Evolutionary conservation across 495 filamentous ascomycete species (phyloP), one percentile per base, ranked within the genome.

Genomic region (Neurospora sp.): DNA sequence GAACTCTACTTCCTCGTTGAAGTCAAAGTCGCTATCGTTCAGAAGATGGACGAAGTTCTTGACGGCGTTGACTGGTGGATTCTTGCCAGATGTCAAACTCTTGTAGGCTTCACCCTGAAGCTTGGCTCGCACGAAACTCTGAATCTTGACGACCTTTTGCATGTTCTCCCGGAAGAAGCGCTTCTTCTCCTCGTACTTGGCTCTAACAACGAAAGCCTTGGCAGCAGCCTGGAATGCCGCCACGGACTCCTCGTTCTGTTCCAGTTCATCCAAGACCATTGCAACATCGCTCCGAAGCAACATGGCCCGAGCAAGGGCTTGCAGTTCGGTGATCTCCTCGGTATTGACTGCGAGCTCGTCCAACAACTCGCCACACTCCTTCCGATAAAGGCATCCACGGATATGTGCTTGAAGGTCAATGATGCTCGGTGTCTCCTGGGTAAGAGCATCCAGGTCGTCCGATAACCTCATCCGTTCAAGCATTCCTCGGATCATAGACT

Each of bases 21-120:
- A 99, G 78, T 99, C 96, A 76, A 99, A 97, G 77, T 97, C 94
- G 77, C 93, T 97, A 82, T 99, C 96, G 79, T 98, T 99, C 69
- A 99, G 88, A 37, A 99, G 87, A 83, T 99, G 96, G 6, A 99
- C 94, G 77, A 98, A 98, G 76, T 95, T 95, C 83, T 98, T 97
- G 76, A 99, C 92, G 0, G 96, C 97, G 62, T 93, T 92, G 71
- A 98, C 94, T 4, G 96, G 96, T 69, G 96, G 96, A 77, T 98
- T 98, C 82, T 97, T 97, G n/a, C 96, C 96, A 40, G 90, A 94
- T 7, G 94, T 97, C 76, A 97, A 85, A 78, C 91, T 95, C 86
- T 97, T 98, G 85, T 99, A 99, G 2, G 96, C 96, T 82, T 98
- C 93, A 8, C 96, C 96, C 83, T 98, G 96, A 70, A 98, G 92